Base-by-base conservation (phyloP, 2,329 filamentous ascomycete genomes). In the Phialemoniopsis sp. region DNA sequence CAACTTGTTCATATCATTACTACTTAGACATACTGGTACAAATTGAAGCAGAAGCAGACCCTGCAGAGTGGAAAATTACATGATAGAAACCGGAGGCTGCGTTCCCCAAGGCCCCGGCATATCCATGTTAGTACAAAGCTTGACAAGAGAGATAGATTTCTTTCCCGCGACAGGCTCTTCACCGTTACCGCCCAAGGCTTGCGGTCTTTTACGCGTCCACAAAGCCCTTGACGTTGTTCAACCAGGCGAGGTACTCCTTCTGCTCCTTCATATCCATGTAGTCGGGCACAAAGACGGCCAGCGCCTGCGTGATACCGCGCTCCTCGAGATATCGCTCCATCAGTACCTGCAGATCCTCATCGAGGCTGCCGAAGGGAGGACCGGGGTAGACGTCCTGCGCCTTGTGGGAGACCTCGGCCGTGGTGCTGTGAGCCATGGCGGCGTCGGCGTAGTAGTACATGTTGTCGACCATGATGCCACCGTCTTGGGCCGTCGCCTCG, bases 251-350 rank as follows among this genome's bases (percentile, higher is more conserved):
- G 66, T 98, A 98, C 76, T 98, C 93, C 69, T 82, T 86, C 80
- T 97, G 91, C 80, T 98, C 93, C 83, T 98, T 98, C 68, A 87
- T 80, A 61, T 97, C 89, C 58, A 97, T 90, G 70, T 95, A 98
- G 63, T 97, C 90, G 29, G 90, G 89, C 33, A 95, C 84, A 65
- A 97, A 96, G 51, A 90, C 70, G 39, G 90, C 91, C 54, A 98
- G 78, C 43, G 84, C 79, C 53, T 85, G 82, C 57, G 91, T 89
- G 66, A 98, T 80, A 48, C 91, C 93, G 53, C 93, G 81, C 77
- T 96, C 93, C 66, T 95, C 89, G 47, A 98, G 78, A 71, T 91
- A 98, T 53, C 85, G 81, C 76, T 97, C 91, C 61, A 97, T 76
- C 53, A 95, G 76, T 39, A 89, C 76, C 73, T 97, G 91, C 33